These are phyloP conservation scores for Dalbergia cultrata DNA, from an alignment of 306 rosid species.

Conservation along the genomic window DNA sequence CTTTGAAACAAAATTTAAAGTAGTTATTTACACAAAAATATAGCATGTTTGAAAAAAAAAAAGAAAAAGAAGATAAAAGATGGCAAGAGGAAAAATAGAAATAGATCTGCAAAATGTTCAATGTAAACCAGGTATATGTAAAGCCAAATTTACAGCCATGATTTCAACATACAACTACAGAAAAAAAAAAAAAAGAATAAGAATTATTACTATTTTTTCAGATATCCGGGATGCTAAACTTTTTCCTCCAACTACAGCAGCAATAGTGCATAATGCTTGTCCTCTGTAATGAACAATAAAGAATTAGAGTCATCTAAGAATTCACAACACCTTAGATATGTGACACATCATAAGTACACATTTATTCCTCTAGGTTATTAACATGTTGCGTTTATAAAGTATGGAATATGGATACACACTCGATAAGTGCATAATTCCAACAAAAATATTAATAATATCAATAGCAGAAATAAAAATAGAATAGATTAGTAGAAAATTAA, in stretches of 20 bases:
- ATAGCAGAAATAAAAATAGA: no score
- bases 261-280: slow-evolving; percentile 87
- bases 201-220: slow-evolving; percentile 75
- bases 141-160: no score
- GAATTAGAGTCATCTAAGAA: slow-evolving; percentile 31
- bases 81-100: no score
- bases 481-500: no score
- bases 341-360: neutral
- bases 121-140: no score
- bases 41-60: no score
- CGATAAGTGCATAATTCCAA: slow-evolving; percentile 8
- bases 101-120: no score
- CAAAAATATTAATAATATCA: slow-evolving; percentile 13
- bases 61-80: no score
- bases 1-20: no score
- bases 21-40: no score
- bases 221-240: slow-evolving; percentile 96
- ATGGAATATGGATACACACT: no score
- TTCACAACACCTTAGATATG: neutral
- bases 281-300: slow-evolving; percentile 59
- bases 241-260: slow-evolving; percentile 94
- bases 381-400: no score
- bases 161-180: neutral
- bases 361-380: neutral
- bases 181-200: neutral